Percentiles rank a stretch among this genome's conserved stretches.
phyloP scores from a whole-genome alignment of 129 eudicot species.

The Flaveria ramosissima region DNA sequence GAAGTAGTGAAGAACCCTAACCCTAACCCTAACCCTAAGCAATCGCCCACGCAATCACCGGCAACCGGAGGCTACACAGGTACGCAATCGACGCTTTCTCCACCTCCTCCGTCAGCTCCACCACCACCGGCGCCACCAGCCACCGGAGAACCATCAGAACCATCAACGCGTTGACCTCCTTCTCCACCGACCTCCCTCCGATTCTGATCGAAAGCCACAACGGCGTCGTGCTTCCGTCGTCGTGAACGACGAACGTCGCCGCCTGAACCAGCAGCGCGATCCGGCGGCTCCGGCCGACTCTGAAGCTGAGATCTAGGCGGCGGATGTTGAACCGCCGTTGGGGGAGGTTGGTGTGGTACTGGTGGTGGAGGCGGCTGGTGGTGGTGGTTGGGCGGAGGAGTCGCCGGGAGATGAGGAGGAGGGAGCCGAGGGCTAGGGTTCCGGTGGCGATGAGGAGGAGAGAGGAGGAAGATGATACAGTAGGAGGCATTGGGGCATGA shows the following conservation, averaged over 20 bases:
- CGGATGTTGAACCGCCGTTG: constrained; percentile 37
- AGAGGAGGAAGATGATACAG: constrained; percentile 33
- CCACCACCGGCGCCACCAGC: constrained; percentile 20
- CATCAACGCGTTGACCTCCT: constrained; percentile 35
- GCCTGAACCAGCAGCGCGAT: constrained; percentile 35
- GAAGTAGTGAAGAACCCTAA: constrained; percentile 19
- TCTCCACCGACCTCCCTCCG: constrained; percentile 36
- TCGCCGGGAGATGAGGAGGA: constrained; percentile 31
- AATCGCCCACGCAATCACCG: constrained; percentile 28
- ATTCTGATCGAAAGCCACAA: constrained; percentile 33
- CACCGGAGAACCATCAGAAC: constrained; percentile 28
- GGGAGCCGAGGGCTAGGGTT: constrained; percentile 34
- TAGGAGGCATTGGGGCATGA: constrained; percentile 27
- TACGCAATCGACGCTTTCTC: constrained; percentile 27
- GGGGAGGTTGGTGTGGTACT: constrained; percentile 31
- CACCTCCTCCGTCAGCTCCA: constrained; percentile 31
- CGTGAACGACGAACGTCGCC: constrained; percentile 15
- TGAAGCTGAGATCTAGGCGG: constrained; percentile 32
- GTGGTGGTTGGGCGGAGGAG: constrained; percentile 15
- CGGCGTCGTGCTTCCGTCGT: constrained; percentile 27
- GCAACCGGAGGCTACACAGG: constrained; percentile 34
- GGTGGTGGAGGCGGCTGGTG: constrained; percentile 28
- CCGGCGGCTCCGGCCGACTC: constrained; percentile 36
- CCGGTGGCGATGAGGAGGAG: constrained; percentile 33
- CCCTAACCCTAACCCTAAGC: constrained; percentile 10